phyloP scores from a whole-genome alignment of 164 flowering plant species.

The Aristolochia californica region DNA sequence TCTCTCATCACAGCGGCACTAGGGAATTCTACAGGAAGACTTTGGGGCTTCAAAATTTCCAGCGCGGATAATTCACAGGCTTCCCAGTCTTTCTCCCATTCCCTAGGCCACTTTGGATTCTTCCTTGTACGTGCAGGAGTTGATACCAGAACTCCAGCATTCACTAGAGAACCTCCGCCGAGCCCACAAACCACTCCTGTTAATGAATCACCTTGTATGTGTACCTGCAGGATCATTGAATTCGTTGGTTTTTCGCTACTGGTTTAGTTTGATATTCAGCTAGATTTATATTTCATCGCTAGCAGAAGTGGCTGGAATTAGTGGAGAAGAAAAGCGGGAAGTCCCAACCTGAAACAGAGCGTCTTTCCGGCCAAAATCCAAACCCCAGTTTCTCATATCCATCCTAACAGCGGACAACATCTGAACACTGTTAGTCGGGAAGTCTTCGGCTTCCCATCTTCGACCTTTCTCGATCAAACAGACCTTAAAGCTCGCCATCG shows the following conservation, averaged over 20 bases:
- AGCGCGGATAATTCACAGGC: slow-evolving; percentile 39
- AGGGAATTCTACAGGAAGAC: slow-evolving; percentile 31
- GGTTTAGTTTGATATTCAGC: background rate
- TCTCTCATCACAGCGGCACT: slow-evolving; percentile 28
- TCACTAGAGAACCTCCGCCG: slow-evolving; percentile 53
- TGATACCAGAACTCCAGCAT: slow-evolving; percentile 49
- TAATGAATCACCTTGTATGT: slow-evolving; percentile 35
- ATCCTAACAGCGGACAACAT: slow-evolving; percentile 28
- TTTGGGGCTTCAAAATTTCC: slow-evolving; percentile 34
- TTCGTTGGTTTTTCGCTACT: background rate
- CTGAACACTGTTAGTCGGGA: slow-evolving; percentile 36
- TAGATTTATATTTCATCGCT: background rate
- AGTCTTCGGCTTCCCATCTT: slow-evolving; percentile 42
- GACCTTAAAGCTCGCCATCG: slow-evolving; percentile 44
- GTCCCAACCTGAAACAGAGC: slow-evolving; percentile 45
- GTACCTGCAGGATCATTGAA: slow-evolving; percentile 19
- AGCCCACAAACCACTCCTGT: slow-evolving; percentile 43
- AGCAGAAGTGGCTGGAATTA: background rate
- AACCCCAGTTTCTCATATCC: slow-evolving; percentile 24
- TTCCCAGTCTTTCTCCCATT: slow-evolving; percentile 51
- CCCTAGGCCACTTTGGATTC: slow-evolving; percentile 48
- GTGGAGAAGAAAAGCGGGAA: background rate
- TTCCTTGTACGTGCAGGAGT: slow-evolving; percentile 38
- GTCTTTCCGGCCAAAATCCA: slow-evolving; percentile 37
- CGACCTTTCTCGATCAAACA: slow-evolving; percentile 53